Base-by-base conservation (phyloP, 2,329 filamentous ascomycete species). In the Trichoderma sp. region DNA sequence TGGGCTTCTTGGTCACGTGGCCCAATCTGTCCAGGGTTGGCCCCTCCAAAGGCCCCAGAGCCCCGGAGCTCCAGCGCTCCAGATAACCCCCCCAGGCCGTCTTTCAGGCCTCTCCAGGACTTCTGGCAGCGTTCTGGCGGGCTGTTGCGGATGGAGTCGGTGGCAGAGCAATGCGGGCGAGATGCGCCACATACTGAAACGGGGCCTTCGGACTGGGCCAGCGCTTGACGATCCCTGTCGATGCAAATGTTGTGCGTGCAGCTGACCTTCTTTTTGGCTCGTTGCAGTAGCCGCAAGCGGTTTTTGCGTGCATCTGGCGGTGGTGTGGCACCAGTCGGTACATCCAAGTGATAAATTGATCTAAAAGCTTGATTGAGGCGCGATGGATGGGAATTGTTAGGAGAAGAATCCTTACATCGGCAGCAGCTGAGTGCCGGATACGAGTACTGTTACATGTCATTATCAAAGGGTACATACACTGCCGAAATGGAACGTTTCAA, bases 201-300 rank as follows among this genome's bases (percentile, higher is more conserved):
- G 26, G 32, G 67, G 68, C 32, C 58, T 59, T 47, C 68, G 30
- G 57, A 34, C 43, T 17, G 50, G 50, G n/a, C 64, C 64, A 57
- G 64, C 13, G 43, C 34, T 36, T 26, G 57, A 47, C 34, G 34
- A 70, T 57, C 68, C 68, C 59, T 70, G 68, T 64, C 68, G 55
- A 32, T 64, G 68, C 68, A 74, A 74, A 75, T 73, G 63, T 73
- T 73, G 71, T 73, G 43, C 71, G 73, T 72, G 73, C 74, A 75
- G 74, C 71, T 75, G 74, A 75, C 74, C 74, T 70, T 32, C 68
- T 20, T 50, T 50, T 67, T 65, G 72, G 63, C 71, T 50, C 43
- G n/a, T 23, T 71, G 73, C 71, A 73, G 71, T 68, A 70, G 61
- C 67, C 57, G 68, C 66, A 43, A 71, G 72, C 55, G 43, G 28